These are phyloP conservation scores for Mimosa bimucronata DNA, from an alignment of 306 rosid species.

Conservation along the genomic window DNA sequence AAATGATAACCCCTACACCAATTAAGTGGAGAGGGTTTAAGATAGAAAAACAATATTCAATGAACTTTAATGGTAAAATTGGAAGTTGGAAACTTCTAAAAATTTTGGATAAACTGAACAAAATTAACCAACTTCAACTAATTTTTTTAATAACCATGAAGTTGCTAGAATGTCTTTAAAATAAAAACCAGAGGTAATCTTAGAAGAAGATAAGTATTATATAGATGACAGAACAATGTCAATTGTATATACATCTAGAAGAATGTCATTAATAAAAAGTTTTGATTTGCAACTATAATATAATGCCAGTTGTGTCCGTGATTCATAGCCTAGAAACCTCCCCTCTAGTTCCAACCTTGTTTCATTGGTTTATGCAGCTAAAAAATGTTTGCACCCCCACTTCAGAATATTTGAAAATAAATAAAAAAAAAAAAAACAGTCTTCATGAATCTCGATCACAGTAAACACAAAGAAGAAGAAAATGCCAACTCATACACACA, in stretches of 20 bases:
- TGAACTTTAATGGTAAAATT: neutral
- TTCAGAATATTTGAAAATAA: neutral
- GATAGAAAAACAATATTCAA: neutral
- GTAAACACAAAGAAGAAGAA: neutral
- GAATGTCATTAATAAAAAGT: neutral
- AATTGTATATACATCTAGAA: neutral
- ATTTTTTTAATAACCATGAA: neutral
- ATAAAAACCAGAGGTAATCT: neutral
- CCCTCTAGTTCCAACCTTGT: neutral
- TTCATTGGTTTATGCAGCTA: neutral
- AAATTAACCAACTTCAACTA: neutral
- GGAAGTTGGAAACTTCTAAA: neutral
- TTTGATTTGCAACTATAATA: neutral
- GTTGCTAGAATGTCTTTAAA: neutral
- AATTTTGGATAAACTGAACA: neutral
- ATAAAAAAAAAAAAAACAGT: neutral
- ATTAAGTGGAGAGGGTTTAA: neutral
- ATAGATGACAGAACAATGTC: neutral
- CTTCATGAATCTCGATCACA: neutral
- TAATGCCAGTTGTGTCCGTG: neutral
- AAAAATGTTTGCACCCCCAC: neutral
- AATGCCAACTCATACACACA: neutral
- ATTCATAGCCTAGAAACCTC: neutral
- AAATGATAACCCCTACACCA: neutral
- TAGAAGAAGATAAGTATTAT: neutral